phyloP scores from a whole-genome alignment of 2,329 filamentous ascomycete genomes.

The Juglanconis oblonga region DNA sequence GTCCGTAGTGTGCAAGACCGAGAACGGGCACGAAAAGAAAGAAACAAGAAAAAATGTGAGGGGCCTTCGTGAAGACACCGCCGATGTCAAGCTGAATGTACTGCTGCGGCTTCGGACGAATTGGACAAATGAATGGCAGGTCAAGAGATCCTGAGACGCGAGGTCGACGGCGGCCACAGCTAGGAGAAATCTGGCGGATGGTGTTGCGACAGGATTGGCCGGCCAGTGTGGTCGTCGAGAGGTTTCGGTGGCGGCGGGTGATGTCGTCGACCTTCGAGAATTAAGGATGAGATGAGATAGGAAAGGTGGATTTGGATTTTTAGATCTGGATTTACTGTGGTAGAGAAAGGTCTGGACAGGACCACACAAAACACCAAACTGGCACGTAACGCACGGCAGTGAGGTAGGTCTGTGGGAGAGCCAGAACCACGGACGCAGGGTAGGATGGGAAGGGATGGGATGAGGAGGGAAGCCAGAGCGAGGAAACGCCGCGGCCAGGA shows the following conservation, averaged over 20 bases:
- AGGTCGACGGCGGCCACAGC: neutral
- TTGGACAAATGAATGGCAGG: slow-evolving; percentile 12
- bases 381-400: neutral
- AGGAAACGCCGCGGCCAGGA: too few relatives aligned
- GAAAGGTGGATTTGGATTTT: neutral
- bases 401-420: neutral
- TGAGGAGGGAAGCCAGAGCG: neutral
- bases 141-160: slow-evolving; percentile 4
- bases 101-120: neutral
- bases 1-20: neutral
- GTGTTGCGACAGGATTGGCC: neutral
- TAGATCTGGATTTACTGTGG: too few relatives aligned
- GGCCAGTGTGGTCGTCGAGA: neutral
- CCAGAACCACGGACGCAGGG: neutral
- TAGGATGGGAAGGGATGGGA: neutral
- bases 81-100: slow-evolving; percentile 3
- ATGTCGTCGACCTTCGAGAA: neutral
- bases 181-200: neutral
- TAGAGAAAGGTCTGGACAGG: neutral
- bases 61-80: neutral
- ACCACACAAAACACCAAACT: neutral
- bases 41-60: neutral
- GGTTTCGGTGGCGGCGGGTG: neutral
- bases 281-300: neutral
- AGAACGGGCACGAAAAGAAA: neutral